phyloP scores from a whole-genome alignment of 345 rosid genomes.

The Crucihimalaya himalaica region DNA sequence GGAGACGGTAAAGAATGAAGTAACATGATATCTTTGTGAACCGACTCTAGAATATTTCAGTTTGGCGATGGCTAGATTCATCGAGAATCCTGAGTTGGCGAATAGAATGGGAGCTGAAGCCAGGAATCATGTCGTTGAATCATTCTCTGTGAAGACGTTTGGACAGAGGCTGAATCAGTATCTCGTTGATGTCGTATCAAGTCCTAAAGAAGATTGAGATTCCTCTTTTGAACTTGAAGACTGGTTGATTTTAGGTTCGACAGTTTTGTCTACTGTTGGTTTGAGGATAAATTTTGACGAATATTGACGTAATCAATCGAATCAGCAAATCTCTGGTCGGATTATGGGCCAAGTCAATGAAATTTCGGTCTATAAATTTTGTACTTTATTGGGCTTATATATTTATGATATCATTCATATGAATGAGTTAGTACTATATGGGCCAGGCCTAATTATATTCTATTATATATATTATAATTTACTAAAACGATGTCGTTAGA shows the following conservation, averaged over 20 bases:
- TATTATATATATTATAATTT: neutral
- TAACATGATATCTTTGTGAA: slow-evolving; percentile 79
- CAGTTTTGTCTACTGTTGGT: neutral
- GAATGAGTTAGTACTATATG: neutral
- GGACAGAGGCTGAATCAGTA: slow-evolving; percentile 72
- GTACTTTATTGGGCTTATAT: neutral
- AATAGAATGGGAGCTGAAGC: slow-evolving; percentile 71
- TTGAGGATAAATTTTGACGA: neutral
- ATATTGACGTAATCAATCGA: neutral
- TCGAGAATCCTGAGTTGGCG: slow-evolving; percentile 60
- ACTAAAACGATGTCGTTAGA: too few species aligned
- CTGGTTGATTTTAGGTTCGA: neutral
- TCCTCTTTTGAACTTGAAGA: slow-evolving; percentile 12
- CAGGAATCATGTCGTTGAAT: slow-evolving; percentile 52
- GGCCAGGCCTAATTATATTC: neutral
- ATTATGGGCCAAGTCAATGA: neutral
- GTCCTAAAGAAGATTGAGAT: slow-evolving; percentile 52
- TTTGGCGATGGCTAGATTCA: slow-evolving; percentile 65
- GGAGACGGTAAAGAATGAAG: slow-evolving; percentile 70
- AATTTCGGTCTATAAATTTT: neutral
- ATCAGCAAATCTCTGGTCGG: neutral
- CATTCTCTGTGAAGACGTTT: slow-evolving; percentile 70
- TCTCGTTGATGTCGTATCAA: slow-evolving; percentile 46
- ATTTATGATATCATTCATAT: neutral
- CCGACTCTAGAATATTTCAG: slow-evolving; percentile 66